phyloP scores from a whole-genome alignment of 164 flowering plant genomes.

The Vitis cinerea region DNA sequence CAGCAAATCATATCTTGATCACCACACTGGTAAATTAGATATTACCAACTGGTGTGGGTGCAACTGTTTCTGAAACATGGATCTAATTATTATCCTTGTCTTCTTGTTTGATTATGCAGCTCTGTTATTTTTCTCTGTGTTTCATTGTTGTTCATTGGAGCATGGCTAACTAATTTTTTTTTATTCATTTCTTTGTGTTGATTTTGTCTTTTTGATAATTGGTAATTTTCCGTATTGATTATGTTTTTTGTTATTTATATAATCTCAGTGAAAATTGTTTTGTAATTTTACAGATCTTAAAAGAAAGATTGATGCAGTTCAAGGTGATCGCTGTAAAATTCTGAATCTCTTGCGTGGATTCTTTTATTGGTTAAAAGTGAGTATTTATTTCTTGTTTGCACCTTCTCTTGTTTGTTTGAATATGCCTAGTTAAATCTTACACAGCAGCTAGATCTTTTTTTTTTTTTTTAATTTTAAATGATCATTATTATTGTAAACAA shows the following conservation, averaged over 20 bases:
- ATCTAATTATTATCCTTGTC: not conserved
- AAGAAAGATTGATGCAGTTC: constrained; percentile 11
- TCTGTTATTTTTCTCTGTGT: not conserved
- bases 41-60: not conserved
- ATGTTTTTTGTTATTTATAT: not conserved
- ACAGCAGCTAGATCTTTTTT: not conserved
- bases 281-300: constrained; percentile 23
- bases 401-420: not conserved
- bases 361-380: constrained; percentile 43
- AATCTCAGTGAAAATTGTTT: not conserved
- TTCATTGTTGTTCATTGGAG: not conserved
- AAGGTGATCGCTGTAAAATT: constrained; percentile 7
- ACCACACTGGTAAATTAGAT: constrained; percentile 31
- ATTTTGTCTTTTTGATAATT: not conserved
- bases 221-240: not conserved
- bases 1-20: constrained; percentile 43
- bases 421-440: not conserved
- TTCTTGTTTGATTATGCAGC: not conserved
- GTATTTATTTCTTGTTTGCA: not conserved
- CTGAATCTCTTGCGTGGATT: constrained; percentile 36
- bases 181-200: not conserved
- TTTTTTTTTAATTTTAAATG: too few relatives aligned
- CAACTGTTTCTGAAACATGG: too few relatives aligned
- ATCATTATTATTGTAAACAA: too few relatives aligned
- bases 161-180: not conserved